Evolutionary conservation across 768 basidiomycete species (phyloP), one percentile per base, ranked within the genome.

Genomic region (Suillus alpinus): DNA sequence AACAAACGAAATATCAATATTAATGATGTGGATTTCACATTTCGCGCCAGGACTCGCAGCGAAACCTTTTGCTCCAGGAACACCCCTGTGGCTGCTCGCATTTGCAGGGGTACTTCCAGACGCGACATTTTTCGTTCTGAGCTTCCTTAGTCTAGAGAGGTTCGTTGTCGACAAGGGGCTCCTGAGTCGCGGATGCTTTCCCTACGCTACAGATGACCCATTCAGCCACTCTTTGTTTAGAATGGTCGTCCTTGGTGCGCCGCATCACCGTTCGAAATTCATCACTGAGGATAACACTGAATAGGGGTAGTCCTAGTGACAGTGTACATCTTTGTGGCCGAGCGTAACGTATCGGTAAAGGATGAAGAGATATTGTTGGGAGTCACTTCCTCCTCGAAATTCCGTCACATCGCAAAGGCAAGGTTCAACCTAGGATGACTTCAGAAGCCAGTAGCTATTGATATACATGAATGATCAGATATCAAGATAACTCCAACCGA

Each of bases 191-290:
- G 72, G 73, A 20, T 74, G 72, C 57, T 73, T 73, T 61, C 72
- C 73, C n/a, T 75, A 73, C 55, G 61, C 70, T 34, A 70, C 70
- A 50, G 67, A 75, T 61, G 71, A 75, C 58, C 71, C 72, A 1
- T 72, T 67, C 64, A 72, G 68, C 43, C 74, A 75, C 36, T 71
- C 71, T 16, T 59, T 73, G 16, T 60, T 61, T 6, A 71, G 71
- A 18, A 70, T 72, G 66, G 59, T 13, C 29, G 53, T 64, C 1
- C 50, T 63, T 40, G 71, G 69, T 69, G 14, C 37, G n/a, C n/a
- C n/a, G n/a, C n/a, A n/a, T n/a, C n/a, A n/a, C n/a, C n/a, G n/a
- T 52, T 29, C n/a, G 20, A 37, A 9, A 32, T 23, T 29, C 26
- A 34, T 29, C 12, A 32, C 23, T 32, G 39, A 23, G 5, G n/a